Conservation (phyloP, 176 grass and related monocot genomes). For the Carex kokanica region DNA sequence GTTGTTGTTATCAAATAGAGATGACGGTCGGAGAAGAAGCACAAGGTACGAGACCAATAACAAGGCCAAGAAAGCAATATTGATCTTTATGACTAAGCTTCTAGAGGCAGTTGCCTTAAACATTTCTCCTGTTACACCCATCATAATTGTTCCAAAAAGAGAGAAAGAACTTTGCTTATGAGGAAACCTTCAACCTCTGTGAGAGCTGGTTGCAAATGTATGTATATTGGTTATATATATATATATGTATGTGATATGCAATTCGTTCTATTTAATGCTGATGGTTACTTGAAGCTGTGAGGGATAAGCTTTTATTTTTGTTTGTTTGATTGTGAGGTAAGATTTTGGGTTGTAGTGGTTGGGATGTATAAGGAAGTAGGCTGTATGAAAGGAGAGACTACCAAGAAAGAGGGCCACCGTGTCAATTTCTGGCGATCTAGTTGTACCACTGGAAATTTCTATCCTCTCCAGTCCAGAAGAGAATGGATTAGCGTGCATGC, state of each 20-base stretch:
- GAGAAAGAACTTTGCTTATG: neutral
- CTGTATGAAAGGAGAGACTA: conserved; percentile 28
- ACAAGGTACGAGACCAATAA: conserved; percentile 69
- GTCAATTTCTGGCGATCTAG: conserved; percentile 6
- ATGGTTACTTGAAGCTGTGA: conserved; percentile 28
- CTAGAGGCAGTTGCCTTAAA: conserved; percentile 49
- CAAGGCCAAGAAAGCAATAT: conserved; percentile 74
- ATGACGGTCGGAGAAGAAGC: conserved; percentile 69
- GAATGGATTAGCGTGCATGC: neutral
- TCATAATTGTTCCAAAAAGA: conserved; percentile 12
- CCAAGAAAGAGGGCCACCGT: conserved; percentile 16
- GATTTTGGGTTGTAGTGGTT: conserved; percentile 19
- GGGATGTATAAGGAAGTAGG: conserved; percentile 26
- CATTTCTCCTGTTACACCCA: conserved; percentile 35
- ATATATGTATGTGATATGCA: neutral
- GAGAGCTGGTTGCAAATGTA: neutral
- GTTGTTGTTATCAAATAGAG: conserved; percentile 39
- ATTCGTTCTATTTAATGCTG: conserved; percentile 18
- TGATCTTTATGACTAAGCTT: conserved; percentile 59
- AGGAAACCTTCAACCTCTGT: conserved; percentile 9
- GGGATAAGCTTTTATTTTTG: conserved; percentile 12
- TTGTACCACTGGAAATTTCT: neutral
- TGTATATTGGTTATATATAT: conserved; percentile 4
- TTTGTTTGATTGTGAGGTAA: neutral
- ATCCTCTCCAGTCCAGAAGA: conserved; percentile 5